Evolutionary conservation across 108 stramenopile species (phyloP), one percentile per base, ranked within the genome.

Genomic region (Nannochloropsis oceanica): DNA sequence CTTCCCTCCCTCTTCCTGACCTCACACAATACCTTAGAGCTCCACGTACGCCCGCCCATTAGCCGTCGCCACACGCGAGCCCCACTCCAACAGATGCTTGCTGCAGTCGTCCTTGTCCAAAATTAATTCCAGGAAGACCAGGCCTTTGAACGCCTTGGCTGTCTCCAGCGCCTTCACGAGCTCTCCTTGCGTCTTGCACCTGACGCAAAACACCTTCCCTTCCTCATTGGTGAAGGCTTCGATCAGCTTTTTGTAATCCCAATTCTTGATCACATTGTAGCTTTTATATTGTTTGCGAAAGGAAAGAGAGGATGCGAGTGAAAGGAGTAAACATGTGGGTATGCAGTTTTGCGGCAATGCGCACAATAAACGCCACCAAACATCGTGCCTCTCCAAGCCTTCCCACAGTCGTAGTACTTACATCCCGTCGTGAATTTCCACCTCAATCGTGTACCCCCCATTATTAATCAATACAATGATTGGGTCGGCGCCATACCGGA

Each of bases 211-310:
- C 18, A 25, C 84, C 27, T 85, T 85, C 18, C 84, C 43, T 80
- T 85, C 43, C 14, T 10, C 80, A 85, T 50, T 22, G 27, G 10
- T n/a, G 79, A 85, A 44, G 18, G 80, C n/a, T 13, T 44, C 27
- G 25, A 85, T 34, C 20, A 85, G 80, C 24, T 80, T 80, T 20
- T 79, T 80, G 80, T 85, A 85, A 25, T 85, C 43, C 84, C 84
- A 85, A 9, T 26, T 85, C 84, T 85, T 43, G 84, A 79, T 85
- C 24, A 80, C 84, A 0, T 85, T 85, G 59, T 85, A 85, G 27
- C 79, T 27, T 43, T 34, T 3, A 3, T 34, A 34, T 34, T 3
- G 9, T 73, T 73, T 18, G 59, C 59, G n/a, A 1, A 34, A 5
- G 34, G 34, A 34, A 5, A 34, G 34, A 34, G 34, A 5, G 34